Evolutionary conservation across 1,284 basidiomycete species (phyloP), one percentile per base, ranked within the genome.

Genomic region (Lentinus polychrous): DNA sequence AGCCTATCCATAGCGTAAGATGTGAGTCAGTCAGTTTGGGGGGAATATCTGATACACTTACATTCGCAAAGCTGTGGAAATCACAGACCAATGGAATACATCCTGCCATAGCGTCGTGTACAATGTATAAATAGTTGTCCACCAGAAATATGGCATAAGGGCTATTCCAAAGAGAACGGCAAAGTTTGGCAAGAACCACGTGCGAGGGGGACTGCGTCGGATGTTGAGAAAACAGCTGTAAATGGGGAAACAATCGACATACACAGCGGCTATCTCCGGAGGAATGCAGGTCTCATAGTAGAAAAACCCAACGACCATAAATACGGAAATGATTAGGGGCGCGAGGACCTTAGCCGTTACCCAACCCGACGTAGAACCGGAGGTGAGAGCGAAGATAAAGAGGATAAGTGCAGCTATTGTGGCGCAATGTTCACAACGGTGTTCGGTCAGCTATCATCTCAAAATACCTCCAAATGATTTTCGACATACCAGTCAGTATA

Each of bases 371-470:
- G 63, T 60, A 2, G 73, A 69, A 2, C 72, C 74, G 5, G 71
- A 70, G 2, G 75, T 78, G 23, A 77, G 59, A 1, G 70, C 71
- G 52, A 71, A 76, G 34, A 76, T 70, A 58, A 78, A 74, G 15
- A 77, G 59, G 38, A 65, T 57, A n/a, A 65, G 54, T 0, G 62
- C 62, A 11, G 54, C 61, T 64, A 41, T 15, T 44, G 6, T 41
- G 3, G 31, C n/a, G 20, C n/a, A 38, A 14, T 45, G 4, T 23
- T n/a, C n/a, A n/a, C n/a, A n/a, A n/a, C 17, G 33, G 2, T 35
- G 4, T 40, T 27, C 27, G 12, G 39, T 40, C 10, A 15, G 5
- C 35, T 6, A 5, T 4, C 18, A 37, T 15, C 12, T 5, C 14
- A 14, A 14, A 31, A 24, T 6, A 18, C 14, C 31, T 46, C 14